These are phyloP conservation scores for Scheffersomyces cryptocercus DNA, from an alignment of 1,139 yeast genomes.

Conservation along the genomic window DNA sequence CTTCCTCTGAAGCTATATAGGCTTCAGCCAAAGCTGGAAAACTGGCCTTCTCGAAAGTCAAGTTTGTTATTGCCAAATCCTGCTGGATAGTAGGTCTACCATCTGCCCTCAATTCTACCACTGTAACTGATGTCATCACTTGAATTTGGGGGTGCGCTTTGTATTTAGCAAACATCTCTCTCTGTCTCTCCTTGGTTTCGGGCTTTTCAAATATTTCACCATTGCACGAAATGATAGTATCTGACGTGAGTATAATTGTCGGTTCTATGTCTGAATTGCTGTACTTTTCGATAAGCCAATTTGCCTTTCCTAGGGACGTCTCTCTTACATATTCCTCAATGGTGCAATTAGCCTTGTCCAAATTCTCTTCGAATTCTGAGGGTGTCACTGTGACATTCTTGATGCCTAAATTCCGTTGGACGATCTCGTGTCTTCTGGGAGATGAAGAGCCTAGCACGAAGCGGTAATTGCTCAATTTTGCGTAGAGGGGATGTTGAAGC, in stretches of 20 bases:
- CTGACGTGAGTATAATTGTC: conserved; percentile 67
- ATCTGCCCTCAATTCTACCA: conserved; percentile 41
- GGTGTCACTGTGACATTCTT: conserved; percentile 46
- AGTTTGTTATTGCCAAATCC: conserved; percentile 23
- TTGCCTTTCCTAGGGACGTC: conserved; percentile 65
- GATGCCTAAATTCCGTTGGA: conserved; percentile 62
- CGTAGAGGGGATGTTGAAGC: conserved; percentile 28
- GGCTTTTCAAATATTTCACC: conserved; percentile 81
- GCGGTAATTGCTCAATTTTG: conserved; percentile 23
- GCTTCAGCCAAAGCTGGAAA: conserved; percentile 54
- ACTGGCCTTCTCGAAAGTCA: conserved; percentile 33
- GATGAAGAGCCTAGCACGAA: conserved; percentile 82
- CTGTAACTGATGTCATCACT: conserved; percentile 71
- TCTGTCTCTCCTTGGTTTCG: conserved; percentile 36
- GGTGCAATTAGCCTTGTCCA: conserved; percentile 52
- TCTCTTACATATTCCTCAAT: conserved; percentile 65
- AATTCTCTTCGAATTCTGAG: conserved; percentile 72
- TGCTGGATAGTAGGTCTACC: conserved; percentile 15
- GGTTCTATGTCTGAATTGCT: conserved; percentile 5
- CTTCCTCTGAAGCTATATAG: conserved; percentile 76
- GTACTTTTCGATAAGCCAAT: conserved; percentile 31
- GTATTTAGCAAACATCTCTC: conserved; percentile 51
- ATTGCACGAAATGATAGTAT: conserved; percentile 71
- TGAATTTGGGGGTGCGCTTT: conserved; percentile 42
- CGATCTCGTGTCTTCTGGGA: conserved; percentile 72